Percentiles rank a stretch among this genome's conserved stretches.
phyloP scores from a whole-genome alignment of 306 rosid species.

The Fragaria ananassa region DNA sequence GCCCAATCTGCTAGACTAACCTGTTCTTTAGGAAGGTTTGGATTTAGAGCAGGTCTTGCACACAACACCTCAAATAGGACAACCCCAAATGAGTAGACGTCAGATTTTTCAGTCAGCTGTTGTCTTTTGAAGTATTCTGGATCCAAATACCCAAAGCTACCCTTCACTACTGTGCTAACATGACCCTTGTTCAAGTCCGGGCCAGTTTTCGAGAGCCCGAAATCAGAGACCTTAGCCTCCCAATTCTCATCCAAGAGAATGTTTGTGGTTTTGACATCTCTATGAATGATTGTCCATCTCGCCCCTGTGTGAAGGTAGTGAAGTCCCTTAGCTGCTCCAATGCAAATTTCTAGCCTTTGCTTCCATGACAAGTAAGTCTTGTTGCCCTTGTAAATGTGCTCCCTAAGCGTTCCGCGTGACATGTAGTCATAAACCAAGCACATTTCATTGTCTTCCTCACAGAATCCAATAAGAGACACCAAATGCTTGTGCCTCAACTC shows the following conservation, averaged over 20 bases:
- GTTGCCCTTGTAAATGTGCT: constrained; percentile 48
- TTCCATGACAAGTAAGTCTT: constrained; percentile 48
- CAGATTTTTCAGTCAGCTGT: constrained; percentile 51
- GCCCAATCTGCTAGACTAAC: constrained; percentile 61
- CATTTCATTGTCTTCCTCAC: constrained; percentile 52
- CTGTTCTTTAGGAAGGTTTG: constrained; percentile 48
- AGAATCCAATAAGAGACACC: constrained; percentile 50
- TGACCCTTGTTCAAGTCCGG: constrained; percentile 45
- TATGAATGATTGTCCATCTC: constrained; percentile 48
- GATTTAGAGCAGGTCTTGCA: constrained; percentile 50
- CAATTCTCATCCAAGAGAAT: constrained; percentile 54
- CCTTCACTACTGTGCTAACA: constrained; percentile 55
- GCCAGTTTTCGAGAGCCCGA: constrained; percentile 53
- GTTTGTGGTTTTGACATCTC: constrained; percentile 57
- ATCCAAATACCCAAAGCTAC: constrained; percentile 52
- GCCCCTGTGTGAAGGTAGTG: constrained; percentile 60
- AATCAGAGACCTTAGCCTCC: constrained; percentile 55
- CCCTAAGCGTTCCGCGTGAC: constrained; percentile 45
- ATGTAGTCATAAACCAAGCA: constrained; percentile 51
- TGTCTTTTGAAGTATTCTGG: constrained; percentile 52
- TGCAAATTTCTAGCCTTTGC: constrained; percentile 48
- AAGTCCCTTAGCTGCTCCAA: constrained; percentile 59
- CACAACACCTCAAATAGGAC: constrained; percentile 47
- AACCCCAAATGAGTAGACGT: constrained; percentile 54
- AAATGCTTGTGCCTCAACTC: constrained; percentile 54